Base-by-base conservation (phyloP, 1,284 basidiomycete genomes). In the Prillingera fragicola region DNA sequence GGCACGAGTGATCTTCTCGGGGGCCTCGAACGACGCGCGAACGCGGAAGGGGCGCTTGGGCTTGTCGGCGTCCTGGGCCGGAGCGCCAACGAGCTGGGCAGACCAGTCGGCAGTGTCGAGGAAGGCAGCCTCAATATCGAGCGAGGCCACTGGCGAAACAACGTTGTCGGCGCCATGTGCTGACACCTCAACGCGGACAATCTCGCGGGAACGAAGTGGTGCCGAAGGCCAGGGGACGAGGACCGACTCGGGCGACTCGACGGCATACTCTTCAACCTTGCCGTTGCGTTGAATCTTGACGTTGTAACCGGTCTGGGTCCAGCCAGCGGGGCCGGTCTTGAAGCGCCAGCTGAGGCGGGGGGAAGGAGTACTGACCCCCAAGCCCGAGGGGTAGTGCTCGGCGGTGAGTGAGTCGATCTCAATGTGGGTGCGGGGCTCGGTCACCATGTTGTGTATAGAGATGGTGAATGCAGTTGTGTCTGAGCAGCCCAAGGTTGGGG, bases 271-370 rank as follows among this genome's bases (percentile, higher is more conserved):
- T 18, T 38, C 13, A 18, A 1, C 2, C 13, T 4, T 9, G 2
- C 7, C 15, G 13, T 17, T n/a, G 15, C 36, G 36, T 8, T 21
- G 4, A n/a, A 38, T 15, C 15, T n/a, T 10, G 15, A 38, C 15
- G 22, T 38, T n/a, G 25, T 38, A 38, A 5, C 14, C 14, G 19
- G 13, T 10, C 36, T 38, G 36, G 19, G 26, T n/a, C 36, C 36
- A 38, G 25, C 18, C 21, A 7, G 8, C 7, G 5, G 36, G 13
- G 36, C 22, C 7, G 12, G 36, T 23, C 8, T 12, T 23, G 23
- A 38, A 38, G 12, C 36, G 22, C 36, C 36, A 38, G 5, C 19
- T 23, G 18, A 38, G 36, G 24, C 36, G 36, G 14, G 36, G 36
- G 9, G 36, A 27, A 14, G 23, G 13, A 8, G 24, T 5, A 10